Evolutionary conservation across 371 early-diverging fungal genomes (phyloP).

Genomic region (Rhizomucor pusillus): DNA sequence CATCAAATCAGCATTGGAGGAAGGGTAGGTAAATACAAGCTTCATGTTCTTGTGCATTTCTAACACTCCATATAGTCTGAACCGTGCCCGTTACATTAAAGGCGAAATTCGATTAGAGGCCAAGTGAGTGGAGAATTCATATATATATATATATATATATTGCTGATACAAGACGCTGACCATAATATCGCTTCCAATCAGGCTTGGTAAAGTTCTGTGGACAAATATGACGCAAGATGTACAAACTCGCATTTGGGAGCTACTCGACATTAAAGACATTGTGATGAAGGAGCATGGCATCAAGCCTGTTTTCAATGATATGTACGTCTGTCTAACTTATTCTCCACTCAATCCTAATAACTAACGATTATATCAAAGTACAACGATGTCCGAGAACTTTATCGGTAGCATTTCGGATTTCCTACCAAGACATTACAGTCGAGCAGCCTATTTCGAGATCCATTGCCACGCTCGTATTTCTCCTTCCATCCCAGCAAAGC

Average conservation of each 20-base stretch:
- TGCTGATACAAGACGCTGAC: too few relatives aligned
- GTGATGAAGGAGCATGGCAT: conserved; percentile 31
- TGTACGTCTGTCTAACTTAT: conserved; percentile 26
- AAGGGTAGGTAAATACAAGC: conserved; percentile 18
- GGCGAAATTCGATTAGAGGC: conserved; percentile 43
- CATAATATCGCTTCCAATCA: conserved; percentile 6
- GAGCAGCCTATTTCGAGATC: conserved; percentile 37
- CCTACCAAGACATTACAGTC: conserved; percentile 20
- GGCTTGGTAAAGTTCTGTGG: conserved; percentile 51
- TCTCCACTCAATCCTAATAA: neutral
- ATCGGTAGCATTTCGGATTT: conserved; percentile 23
- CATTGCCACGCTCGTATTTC: conserved; percentile 37
- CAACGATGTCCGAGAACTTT: conserved; percentile 26
- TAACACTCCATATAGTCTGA: conserved; percentile 18
- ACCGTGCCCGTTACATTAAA: conserved; percentile 27
- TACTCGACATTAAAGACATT: conserved; percentile 38
- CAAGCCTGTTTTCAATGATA: conserved; percentile 29
- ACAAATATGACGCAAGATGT: conserved; percentile 16
- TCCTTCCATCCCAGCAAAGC: conserved; percentile 20
- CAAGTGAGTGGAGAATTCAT: conserved; percentile 23
- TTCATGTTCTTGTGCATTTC: neutral
- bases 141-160: neutral
- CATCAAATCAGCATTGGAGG: conserved; percentile 22
- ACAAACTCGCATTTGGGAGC: conserved; percentile 33
- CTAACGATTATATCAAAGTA: conserved; percentile 13